Percentiles rank a stretch among this genome's conserved stretches.
Conservation (phyloP, 164 flowering plant species). For the Nelumbo lutea region DNA sequence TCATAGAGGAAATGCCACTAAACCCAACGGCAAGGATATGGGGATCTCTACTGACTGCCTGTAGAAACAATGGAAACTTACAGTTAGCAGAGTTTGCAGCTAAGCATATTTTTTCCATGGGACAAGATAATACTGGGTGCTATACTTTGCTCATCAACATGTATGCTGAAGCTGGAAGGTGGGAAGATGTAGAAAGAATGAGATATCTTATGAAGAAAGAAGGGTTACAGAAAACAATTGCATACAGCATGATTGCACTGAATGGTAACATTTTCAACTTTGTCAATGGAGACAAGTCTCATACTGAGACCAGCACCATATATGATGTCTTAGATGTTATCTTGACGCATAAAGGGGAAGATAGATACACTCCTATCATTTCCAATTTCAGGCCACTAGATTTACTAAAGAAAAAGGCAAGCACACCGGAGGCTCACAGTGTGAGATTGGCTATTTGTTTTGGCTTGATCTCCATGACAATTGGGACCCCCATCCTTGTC, state of each 20-base stretch:
- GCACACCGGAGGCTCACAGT: constrained; percentile 41
- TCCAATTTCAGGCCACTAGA: constrained; percentile 36
- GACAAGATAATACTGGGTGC: constrained; percentile 61
- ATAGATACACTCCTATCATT: constrained; percentile 6
- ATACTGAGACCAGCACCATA: constrained; percentile 25
- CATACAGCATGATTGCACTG: constrained; percentile 35
- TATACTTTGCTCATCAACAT: constrained; percentile 58
- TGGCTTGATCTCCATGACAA: constrained; percentile 46
- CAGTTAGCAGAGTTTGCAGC: constrained; percentile 53
- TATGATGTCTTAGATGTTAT: constrained; percentile 40
- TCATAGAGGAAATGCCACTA: constrained; percentile 52
- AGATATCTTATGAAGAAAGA: constrained; percentile 36
- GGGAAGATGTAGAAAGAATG: constrained; percentile 56
- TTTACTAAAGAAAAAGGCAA: constrained; percentile 20
- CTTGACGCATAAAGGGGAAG: constrained; percentile 31
- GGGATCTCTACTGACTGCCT: constrained; percentile 62
- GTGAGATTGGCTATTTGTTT: constrained; percentile 57
- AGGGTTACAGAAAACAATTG: constrained; percentile 38
- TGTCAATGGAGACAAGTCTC: constrained; percentile 39
- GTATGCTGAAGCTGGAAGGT: constrained; percentile 60
- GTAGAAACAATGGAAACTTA: constrained; percentile 42
- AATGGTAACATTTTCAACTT: constrained; percentile 33
- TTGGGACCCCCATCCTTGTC: constrained; percentile 42
- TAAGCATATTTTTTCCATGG: constrained; percentile 32
- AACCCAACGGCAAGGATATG: constrained; percentile 57